Evolutionary conservation across 2,329 filamentous ascomycete genomes (phyloP).

Genomic region (Monilinia vaccinii-corymbosi): DNA sequence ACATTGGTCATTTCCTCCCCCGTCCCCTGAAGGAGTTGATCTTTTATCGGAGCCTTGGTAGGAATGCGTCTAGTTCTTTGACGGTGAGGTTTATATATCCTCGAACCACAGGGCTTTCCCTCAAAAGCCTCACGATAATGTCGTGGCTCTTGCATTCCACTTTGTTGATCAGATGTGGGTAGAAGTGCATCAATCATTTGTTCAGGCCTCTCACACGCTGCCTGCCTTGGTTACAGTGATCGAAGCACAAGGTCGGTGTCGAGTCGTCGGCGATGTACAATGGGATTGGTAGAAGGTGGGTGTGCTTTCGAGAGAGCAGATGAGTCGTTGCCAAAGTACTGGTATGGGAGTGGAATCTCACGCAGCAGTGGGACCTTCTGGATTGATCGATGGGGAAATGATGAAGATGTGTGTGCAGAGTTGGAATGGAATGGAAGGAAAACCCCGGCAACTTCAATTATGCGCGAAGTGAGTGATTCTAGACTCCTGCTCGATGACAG

Average conservation of each 20-base stretch:
- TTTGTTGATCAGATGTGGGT: slow-evolving; percentile 1
- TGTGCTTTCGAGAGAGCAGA: not conserved
- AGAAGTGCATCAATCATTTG: slow-evolving; percentile 3
- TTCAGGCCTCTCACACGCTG: slow-evolving; percentile 5
- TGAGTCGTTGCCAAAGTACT: not conserved
- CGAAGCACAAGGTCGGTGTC: not conserved
- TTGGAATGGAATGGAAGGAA: not conserved
- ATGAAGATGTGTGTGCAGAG: not conserved
- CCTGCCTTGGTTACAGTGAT: not conserved
- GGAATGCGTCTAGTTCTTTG: slow-evolving; percentile 18
- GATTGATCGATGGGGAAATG: not conserved
- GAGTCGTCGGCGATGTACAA: not conserved
- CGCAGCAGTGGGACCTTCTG: not conserved
- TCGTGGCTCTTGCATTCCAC: slow-evolving; percentile 21
- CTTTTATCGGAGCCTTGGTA: slow-evolving; percentile 11
- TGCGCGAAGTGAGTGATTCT: slow-evolving; percentile 1
- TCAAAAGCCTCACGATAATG: slow-evolving; percentile 13
- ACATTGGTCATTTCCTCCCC: slow-evolving; percentile 15
- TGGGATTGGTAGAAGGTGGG: not conserved
- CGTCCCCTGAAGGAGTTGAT: slow-evolving; percentile 5
- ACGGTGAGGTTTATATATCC: slow-evolving; percentile 21
- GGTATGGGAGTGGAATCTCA: not conserved
- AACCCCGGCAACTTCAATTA: not conserved
- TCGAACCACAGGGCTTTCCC: slow-evolving; percentile 16
- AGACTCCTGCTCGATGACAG: slow-evolving; percentile 5